These are phyloP conservation scores for Gossypium stocksii DNA, from an alignment of 345 rosid species.

Conservation along the genomic window DNA sequence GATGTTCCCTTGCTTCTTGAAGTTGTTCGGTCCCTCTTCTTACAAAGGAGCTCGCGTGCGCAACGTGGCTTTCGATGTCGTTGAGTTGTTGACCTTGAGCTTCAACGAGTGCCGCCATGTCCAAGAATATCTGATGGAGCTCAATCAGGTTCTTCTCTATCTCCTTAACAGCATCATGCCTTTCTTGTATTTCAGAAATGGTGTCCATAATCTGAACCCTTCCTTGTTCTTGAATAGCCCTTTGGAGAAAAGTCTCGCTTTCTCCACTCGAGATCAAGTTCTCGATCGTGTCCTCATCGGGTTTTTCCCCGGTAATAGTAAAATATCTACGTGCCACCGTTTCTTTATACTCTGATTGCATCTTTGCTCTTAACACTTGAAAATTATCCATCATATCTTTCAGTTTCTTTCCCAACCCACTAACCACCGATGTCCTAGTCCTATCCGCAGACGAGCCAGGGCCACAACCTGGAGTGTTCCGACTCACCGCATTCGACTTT, in stretches of 20 bases:
- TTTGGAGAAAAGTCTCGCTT: slow-evolving; percentile 74
- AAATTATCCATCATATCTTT: slow-evolving; percentile 75
- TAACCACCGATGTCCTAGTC: slow-evolving; percentile 70
- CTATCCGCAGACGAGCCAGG: slow-evolving; percentile 79
- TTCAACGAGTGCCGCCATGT: slow-evolving; percentile 84
- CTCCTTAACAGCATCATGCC: slow-evolving; percentile 77
- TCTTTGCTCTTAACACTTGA: slow-evolving; percentile 49
- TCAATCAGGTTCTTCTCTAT: slow-evolving; percentile 80
- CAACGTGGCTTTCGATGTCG: slow-evolving; percentile 73
- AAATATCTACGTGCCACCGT: slow-evolving; percentile 76
- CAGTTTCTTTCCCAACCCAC: slow-evolving; percentile 70
- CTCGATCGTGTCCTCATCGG: slow-evolving; percentile 77
- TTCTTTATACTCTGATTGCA: slow-evolving; percentile 65
- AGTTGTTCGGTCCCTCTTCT: slow-evolving; percentile 65
- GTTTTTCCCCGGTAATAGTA: slow-evolving; percentile 64
- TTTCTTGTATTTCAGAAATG: slow-evolving; percentile 81
- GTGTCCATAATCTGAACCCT: slow-evolving; percentile 80
- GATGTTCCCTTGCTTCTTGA: slow-evolving; percentile 60
- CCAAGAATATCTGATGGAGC: slow-evolving; percentile 79
- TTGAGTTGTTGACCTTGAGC: slow-evolving; percentile 86
- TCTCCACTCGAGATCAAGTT: slow-evolving; percentile 76
- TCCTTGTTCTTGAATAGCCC: slow-evolving; percentile 85
- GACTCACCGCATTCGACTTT: slow-evolving; percentile 49
- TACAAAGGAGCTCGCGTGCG: slow-evolving; percentile 79
- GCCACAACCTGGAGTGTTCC: slow-evolving; percentile 61